Evolutionary conservation across 257 asterid species (phyloP).

Genomic region (Leptodermis oblonga): DNA sequence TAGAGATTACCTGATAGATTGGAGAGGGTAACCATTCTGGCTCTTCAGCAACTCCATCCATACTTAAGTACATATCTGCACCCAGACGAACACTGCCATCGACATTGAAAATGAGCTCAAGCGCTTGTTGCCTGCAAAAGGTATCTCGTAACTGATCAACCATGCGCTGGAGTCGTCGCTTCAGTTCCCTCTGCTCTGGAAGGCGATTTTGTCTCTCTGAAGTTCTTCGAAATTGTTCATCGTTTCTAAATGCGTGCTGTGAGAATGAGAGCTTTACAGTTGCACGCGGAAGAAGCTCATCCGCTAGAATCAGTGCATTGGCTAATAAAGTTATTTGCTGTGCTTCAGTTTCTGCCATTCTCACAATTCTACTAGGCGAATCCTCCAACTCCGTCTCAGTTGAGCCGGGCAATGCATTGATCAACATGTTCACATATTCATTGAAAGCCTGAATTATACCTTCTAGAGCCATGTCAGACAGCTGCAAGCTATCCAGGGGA

Average conservation of each 20-base stretch:
- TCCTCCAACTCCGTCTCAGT: constrained; percentile 74
- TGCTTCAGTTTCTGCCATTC: constrained; percentile 58
- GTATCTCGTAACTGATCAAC: constrained; percentile 87
- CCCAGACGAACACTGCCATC: constrained; percentile 74
- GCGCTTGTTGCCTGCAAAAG: constrained; percentile 87
- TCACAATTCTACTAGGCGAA: constrained; percentile 58
- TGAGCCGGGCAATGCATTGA: constrained; percentile 74
- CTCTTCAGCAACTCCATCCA: constrained; percentile 55
- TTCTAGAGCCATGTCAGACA: constrained; percentile 66
- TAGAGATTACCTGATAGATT: constrained; percentile 66
- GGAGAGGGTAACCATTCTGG: constrained; percentile 97
- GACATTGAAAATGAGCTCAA: constrained; percentile 73
- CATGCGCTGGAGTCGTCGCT: constrained; percentile 57
- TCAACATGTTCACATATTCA: constrained; percentile 54
- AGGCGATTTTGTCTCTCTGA: constrained; percentile 44
- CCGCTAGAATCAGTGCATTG: constrained; percentile 68
- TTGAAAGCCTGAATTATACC: constrained; percentile 70
- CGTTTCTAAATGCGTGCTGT: constrained; percentile 26
- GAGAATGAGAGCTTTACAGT: constrained; percentile 44
- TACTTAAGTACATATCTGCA: constrained; percentile 68
- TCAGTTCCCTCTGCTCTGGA: constrained; percentile 78
- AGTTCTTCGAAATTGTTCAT: constrained; percentile 38
- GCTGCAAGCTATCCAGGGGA: constrained; percentile 64
- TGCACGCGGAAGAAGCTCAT: constrained; percentile 86
- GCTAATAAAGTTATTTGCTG: constrained; percentile 72